Evolutionary conservation across 306 rosid genomes (phyloP).

Genomic region (Senna siamea): DNA sequence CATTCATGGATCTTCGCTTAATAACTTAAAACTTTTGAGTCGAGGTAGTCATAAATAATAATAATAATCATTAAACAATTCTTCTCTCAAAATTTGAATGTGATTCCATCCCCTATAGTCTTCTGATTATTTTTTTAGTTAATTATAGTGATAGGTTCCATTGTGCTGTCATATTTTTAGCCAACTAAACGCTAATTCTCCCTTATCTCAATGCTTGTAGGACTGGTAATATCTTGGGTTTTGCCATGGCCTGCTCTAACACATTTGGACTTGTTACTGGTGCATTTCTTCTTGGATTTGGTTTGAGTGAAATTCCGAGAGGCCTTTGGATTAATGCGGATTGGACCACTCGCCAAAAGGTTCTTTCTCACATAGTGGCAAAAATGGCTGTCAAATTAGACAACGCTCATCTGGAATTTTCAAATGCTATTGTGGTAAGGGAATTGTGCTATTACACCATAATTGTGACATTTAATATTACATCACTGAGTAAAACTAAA

Average conservation of each 20-base stretch:
- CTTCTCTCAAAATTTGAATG: slow-evolving; percentile 3
- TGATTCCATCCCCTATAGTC: background rate
- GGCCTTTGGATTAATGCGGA: slow-evolving; percentile 82
- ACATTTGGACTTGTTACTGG: slow-evolving; percentile 98
- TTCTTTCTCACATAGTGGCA: slow-evolving; percentile 88
- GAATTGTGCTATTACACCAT: background rate
- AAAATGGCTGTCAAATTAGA: slow-evolving; percentile 96
- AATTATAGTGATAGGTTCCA: slow-evolving; percentile 1
- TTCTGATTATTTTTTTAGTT: background rate
- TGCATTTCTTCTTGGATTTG: slow-evolving; percentile 97
- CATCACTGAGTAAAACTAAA: background rate
- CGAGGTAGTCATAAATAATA: no score
- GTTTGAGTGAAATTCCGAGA: slow-evolving; percentile 94
- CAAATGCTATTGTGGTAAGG: slow-evolving; percentile 91
- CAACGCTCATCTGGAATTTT: slow-evolving; percentile 89
- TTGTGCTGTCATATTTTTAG: background rate
- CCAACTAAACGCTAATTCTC: background rate
- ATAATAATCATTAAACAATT: background rate
- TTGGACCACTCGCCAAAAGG: slow-evolving; percentile 78
- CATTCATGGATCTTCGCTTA: no score
- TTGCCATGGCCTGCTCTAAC: slow-evolving; percentile 98
- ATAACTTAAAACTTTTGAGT: no score
- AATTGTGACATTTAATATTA: background rate
- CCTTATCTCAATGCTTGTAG: slow-evolving; percentile 45
- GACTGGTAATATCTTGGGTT: slow-evolving; percentile 70